Base-by-base conservation (phyloP, 768 basidiomycete genomes). In the Cystoderma amianthinum region DNA sequence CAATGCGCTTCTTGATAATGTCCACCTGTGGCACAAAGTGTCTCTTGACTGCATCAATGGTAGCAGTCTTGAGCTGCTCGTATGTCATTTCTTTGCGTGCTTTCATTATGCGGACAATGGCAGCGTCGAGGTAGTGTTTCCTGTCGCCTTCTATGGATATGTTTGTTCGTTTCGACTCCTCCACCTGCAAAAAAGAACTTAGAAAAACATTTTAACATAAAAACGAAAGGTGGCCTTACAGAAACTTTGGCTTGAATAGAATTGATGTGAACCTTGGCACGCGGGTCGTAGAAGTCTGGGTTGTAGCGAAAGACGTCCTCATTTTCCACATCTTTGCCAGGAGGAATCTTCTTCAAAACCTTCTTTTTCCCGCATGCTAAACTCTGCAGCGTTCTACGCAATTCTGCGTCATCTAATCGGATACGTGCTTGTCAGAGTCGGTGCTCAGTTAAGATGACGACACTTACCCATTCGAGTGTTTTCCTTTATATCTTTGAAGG, bases 101-200 rank as follows among this genome's bases (percentile, higher is more conserved):
- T 59, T 98, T 98, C 92, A 98, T 94, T 54, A 95, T 80, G 4
- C 96, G 82, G 23, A 99, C 95, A 51, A 99, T 94, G 16, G 94
- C 94, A 1, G 93, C 93, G 50, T 98, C 92, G 11, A 98, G 70
- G 44, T 82, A 81, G 52, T 82, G 76, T 45, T 83, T 82, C 45
- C 95, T 78, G 60, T 97, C 93, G 24, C 82, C 79, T 48, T 94
- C 87, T 28, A 99, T 90, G 35, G 84, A 75, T 2, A 72, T 74
- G 53, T 90, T 89, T 4, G 90, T 94, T 42, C 80, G 76, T 44
- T 76, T 74, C 16, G 83, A 77, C 63, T 99, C 96, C 55, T 97
- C 94, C 24, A 78, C 74, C 91, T 92, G 49, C 4, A 22, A n/a
- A 40, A 11, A 21, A 44, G 7, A 17, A 32, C 43, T 39, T 12